Percentiles rank a stretch among this genome's conserved stretches.
phyloP scores from a whole-genome alignment of 345 rosid genomes.

The Linum usitatissimum region DNA sequence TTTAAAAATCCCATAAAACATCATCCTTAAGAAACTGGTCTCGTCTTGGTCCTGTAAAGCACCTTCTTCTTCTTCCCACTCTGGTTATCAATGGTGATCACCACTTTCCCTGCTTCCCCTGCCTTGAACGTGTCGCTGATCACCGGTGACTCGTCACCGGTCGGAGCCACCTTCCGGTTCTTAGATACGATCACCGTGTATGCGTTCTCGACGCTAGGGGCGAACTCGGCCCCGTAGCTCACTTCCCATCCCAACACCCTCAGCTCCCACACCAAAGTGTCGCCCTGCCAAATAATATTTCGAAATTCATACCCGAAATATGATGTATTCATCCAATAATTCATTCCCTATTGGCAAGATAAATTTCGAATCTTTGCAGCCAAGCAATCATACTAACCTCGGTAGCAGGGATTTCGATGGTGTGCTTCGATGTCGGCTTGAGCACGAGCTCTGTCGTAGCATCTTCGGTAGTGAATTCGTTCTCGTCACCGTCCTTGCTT shows the following conservation, averaged over 20 bases:
- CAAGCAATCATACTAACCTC: slow-evolving; percentile 21
- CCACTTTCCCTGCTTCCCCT: slow-evolving; percentile 35
- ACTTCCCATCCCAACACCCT: slow-evolving; percentile 45
- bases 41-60: slow-evolving; percentile 39
- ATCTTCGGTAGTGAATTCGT: slow-evolving; percentile 28
- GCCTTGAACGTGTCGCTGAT: slow-evolving; percentile 27
- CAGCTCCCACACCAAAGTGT: slow-evolving; percentile 33
- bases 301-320: too few species aligned
- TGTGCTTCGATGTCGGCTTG: slow-evolving; percentile 29
- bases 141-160: slow-evolving; percentile 19
- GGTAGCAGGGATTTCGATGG: slow-evolving; percentile 27
- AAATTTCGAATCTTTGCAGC: neutral
- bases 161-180: slow-evolving; percentile 22
- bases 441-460: slow-evolving; percentile 24
- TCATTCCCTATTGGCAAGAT: neutral
- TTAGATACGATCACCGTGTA: slow-evolving; percentile 40
- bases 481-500: slow-evolving; percentile 28
- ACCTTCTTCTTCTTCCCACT: slow-evolving; percentile 42
- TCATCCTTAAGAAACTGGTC: slow-evolving; percentile 10
- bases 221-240: slow-evolving; percentile 38
- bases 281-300: slow-evolving; percentile 12
- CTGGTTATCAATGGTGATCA: slow-evolving; percentile 32
- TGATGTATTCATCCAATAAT: neutral
- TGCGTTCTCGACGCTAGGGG: slow-evolving; percentile 25
- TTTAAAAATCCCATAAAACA: too few species aligned